phyloP scores from a whole-genome alignment of 1,139 yeast species.

The Hemisphaericaspora subhashii region DNA sequence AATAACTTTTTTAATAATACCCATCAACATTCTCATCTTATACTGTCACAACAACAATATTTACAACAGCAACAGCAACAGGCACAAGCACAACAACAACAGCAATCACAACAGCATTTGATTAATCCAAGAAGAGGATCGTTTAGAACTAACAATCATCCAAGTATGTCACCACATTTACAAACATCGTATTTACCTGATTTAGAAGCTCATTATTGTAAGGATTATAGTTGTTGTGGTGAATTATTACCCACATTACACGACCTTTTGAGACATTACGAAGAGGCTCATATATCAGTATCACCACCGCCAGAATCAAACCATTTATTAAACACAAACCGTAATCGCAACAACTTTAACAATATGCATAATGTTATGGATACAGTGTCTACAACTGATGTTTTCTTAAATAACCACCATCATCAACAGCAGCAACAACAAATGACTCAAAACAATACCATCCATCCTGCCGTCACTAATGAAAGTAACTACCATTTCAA shows the following conservation, averaged over 20 bases:
- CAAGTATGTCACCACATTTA: constrained; percentile 58
- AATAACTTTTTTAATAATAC: constrained; percentile 10
- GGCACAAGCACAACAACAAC: constrained; percentile 14
- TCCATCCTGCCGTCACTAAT: constrained; percentile 12
- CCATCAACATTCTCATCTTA: constrained; percentile 7
- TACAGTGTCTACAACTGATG: constrained; percentile 87
- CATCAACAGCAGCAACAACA: constrained; percentile 8
- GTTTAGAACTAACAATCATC: constrained; percentile 23
- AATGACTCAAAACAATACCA: constrained; percentile 11
- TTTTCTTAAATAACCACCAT: constrained; percentile 54
- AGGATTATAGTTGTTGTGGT: constrained; percentile 96
- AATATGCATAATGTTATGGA: constrained; percentile 57
- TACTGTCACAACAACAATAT: constrained; percentile 18
- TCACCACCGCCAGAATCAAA: constrained; percentile 55
- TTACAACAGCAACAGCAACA: constrained; percentile 21
- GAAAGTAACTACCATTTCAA: constrained; percentile 15
- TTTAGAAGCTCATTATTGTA: constrained; percentile 92
- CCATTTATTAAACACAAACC: constrained; percentile 33
- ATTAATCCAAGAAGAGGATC: constrained; percentile 48
- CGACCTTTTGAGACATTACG: constrained; percentile 90
- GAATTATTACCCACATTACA: constrained; percentile 88
- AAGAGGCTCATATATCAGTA: constrained; percentile 89
- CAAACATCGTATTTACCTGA: constrained; percentile 84
- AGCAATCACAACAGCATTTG: constrained; percentile 24
- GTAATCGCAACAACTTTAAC: constrained; percentile 39